Conservation (phyloP, 2,329 filamentous ascomycete genomes). For the Exophiala oligosperma region DNA sequence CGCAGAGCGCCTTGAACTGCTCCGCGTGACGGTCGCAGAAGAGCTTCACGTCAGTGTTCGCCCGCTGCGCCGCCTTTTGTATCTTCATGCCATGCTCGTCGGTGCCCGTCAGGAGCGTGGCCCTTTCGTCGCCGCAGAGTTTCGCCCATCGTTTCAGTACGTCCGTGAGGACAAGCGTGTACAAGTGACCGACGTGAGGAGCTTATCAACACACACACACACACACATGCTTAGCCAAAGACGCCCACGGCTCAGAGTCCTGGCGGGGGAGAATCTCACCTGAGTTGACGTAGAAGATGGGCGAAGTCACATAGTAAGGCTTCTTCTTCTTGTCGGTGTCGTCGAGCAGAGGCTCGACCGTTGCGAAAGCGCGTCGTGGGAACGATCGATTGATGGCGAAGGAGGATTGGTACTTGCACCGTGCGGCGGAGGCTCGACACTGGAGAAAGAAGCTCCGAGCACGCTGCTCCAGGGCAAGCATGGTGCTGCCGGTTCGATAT, state of each 20-base stretch:
- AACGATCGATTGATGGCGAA: neutral
- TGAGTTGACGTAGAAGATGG: conserved; percentile 99
- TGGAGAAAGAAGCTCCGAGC: conserved; percentile 24
- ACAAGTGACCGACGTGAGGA: conserved; percentile 92
- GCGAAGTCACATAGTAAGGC: conserved; percentile 92
- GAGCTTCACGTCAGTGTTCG: conserved; percentile 71
- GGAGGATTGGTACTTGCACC: neutral
- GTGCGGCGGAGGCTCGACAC: conserved; percentile 22
- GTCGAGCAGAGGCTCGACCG: neutral
- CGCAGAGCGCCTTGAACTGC: conserved; percentile 61
- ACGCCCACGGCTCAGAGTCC: no score
- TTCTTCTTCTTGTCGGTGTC: conserved; percentile 48
- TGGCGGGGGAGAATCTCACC: conserved; percentile 50
- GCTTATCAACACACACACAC: conserved; percentile 49
- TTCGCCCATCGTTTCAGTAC: conserved; percentile 89
- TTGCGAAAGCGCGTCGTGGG: conserved; percentile 13
- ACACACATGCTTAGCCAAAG: no score
- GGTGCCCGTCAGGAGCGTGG: conserved; percentile 83
- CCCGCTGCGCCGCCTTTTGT: conserved; percentile 76
- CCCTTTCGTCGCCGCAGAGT: conserved; percentile 65
- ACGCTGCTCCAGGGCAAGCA: conserved; percentile 19
- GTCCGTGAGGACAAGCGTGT: conserved; percentile 87
- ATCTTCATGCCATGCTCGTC: conserved; percentile 99
- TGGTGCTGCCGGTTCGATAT: neutral
- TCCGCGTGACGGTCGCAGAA: conserved; percentile 85